Conservation (phyloP, 2,329 filamentous ascomycete species). For the Cadophora sp. region DNA sequence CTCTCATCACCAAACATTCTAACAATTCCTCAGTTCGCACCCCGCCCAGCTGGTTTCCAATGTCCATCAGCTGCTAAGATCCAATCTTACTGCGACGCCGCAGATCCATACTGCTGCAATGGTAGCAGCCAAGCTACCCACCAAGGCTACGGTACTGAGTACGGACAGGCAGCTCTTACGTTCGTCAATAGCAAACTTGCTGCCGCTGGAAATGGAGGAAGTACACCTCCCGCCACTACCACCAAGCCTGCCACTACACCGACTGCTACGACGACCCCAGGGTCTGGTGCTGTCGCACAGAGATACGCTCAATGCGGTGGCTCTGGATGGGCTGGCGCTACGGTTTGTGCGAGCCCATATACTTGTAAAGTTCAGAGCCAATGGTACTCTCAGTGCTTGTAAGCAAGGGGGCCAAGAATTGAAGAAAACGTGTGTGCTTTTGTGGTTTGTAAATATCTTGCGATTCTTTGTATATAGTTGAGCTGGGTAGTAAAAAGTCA, state of each 20-base stretch:
- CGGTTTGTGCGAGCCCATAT: slow-evolving; percentile 25
- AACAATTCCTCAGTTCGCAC: slow-evolving; percentile 55
- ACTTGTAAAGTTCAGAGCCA: slow-evolving; percentile 29
- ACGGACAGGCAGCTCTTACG: slow-evolving; percentile 60
- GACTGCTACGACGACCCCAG: slow-evolving; percentile 14
- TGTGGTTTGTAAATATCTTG: background rate
- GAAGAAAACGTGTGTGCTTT: background rate
- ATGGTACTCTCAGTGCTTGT: slow-evolving; percentile 36
- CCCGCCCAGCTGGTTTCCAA: slow-evolving; percentile 59
- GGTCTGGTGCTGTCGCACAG: slow-evolving; percentile 4
- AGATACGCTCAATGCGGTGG: slow-evolving; percentile 30
- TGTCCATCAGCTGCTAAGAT: slow-evolving; percentile 62
- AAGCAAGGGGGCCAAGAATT: background rate
- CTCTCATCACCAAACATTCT: background rate
- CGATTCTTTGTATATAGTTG: slow-evolving; percentile 14
- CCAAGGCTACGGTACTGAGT: slow-evolving; percentile 63
- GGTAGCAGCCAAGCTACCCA: slow-evolving; percentile 61
- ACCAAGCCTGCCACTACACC: slow-evolving; percentile 10
- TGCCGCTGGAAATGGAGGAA: slow-evolving; percentile 5
- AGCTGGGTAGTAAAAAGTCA: slow-evolving; percentile 2
- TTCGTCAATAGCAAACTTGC: slow-evolving; percentile 62
- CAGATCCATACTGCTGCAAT: slow-evolving; percentile 68
- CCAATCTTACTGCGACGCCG: slow-evolving; percentile 64
- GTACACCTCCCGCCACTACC: slow-evolving; percentile 20
- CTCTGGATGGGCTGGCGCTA: slow-evolving; percentile 28